Conservation (phyloP, 2,329 filamentous ascomycete genomes). For the Aspergillus tanneri region DNA sequence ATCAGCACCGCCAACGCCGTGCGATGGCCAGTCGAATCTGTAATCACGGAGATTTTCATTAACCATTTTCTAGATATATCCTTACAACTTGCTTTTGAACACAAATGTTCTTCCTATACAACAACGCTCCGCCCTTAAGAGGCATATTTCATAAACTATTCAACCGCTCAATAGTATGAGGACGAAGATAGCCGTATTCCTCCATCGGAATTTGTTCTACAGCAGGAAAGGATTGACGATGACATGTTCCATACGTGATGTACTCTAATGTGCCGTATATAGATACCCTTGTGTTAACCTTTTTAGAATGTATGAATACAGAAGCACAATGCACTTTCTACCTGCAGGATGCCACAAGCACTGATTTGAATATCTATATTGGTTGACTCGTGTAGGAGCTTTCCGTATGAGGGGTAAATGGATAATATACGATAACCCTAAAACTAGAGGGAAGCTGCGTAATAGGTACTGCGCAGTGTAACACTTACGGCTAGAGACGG, state of each 20-base stretch:
- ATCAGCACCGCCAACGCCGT: slow-evolving; percentile 24
- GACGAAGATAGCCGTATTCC: background rate
- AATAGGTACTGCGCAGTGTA: too few relatives aligned
- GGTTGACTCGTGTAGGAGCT: too few relatives aligned
- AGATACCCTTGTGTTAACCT: slow-evolving; percentile 21
- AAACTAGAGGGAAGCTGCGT: too few relatives aligned
- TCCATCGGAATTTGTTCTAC: too few relatives aligned
- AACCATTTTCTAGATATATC: too few relatives aligned
- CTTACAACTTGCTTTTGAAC: too few relatives aligned
- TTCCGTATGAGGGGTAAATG: too few relatives aligned
- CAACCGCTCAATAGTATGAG: background rate
- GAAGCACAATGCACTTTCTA: background rate
- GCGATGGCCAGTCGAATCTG: slow-evolving; percentile 14
- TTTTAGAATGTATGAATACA: background rate
- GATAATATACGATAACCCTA: too few relatives aligned
- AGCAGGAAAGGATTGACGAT: background rate
- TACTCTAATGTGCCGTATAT: slow-evolving; percentile 16
- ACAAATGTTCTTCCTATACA: too few relatives aligned
- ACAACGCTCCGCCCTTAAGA: background rate
- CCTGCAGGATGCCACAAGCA: too few relatives aligned
- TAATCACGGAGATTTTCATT: background rate
- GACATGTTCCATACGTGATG: slow-evolving; percentile 2
- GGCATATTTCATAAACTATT: background rate
- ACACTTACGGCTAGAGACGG: too few relatives aligned
- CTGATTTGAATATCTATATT: too few relatives aligned